Conservation (phyloP, 169 alveolate species). For the Sarcocystis neurona region DNA sequence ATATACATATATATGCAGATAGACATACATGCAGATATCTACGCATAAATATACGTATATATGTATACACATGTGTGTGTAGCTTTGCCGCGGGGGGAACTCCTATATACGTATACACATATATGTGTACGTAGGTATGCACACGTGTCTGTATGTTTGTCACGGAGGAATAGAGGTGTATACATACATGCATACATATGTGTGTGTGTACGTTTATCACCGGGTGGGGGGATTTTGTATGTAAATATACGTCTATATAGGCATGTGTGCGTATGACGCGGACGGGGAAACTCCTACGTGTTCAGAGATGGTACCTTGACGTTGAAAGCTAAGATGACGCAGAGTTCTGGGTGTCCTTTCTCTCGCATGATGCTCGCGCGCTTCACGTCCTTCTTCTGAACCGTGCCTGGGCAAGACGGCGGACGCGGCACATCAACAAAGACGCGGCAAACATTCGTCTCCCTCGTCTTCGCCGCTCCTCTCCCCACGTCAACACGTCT, state of each 20-base stretch:
- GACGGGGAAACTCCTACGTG: too few relatives aligned
- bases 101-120: too few relatives aligned
- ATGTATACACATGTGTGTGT: too few relatives aligned
- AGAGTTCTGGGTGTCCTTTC: constrained; percentile 93
- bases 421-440: constrained; percentile 83
- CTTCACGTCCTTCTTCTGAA: constrained; percentile 96
- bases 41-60: background rate
- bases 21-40: background rate
- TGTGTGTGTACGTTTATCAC: too few relatives aligned
- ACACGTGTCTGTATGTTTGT: too few relatives aligned
- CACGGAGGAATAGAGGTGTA: too few relatives aligned
- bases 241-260: too few relatives aligned
- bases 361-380: constrained; percentile 94
- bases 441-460: background rate
- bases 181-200: too few relatives aligned
- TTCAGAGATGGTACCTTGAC: constrained; percentile 85
- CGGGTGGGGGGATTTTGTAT: too few relatives aligned
- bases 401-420: constrained; percentile 96
- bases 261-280: too few relatives aligned
- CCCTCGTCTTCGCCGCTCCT: background rate
- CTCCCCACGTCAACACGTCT: background rate
- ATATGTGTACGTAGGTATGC: too few relatives aligned
- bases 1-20: background rate
- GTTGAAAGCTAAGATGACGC: constrained; percentile 98
- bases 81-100: too few relatives aligned